Evolutionary conservation across 192 early-diverging fungal genomes (phyloP).

Genomic region (Backusella australiensis): DNA sequence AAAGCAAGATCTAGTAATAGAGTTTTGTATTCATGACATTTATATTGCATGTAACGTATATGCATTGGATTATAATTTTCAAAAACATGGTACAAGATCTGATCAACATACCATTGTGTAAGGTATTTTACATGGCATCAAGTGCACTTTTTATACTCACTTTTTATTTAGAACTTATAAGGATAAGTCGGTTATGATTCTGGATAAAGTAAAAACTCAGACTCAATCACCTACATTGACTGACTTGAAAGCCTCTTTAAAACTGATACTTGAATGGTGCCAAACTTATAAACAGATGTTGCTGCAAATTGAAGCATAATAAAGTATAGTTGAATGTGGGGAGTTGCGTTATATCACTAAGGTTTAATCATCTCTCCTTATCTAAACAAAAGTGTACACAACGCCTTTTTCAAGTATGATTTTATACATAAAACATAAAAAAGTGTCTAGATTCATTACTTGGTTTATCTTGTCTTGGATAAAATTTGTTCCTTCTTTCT

Average conservation of each 20-base stretch:
- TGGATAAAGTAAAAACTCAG: conserved; percentile 28
- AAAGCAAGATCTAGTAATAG: conserved; percentile 33
- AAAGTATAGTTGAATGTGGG: not conserved
- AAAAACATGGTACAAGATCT: conserved; percentile 12
- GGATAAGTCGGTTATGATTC: conserved; percentile 18
- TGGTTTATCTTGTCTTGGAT: no score
- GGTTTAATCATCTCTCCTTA: not conserved
- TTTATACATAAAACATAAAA: no score
- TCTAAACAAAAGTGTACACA: no score
- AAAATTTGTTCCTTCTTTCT: no score
- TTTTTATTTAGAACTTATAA: conserved; percentile 27
- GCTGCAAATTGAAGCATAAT: conserved; percentile 24
- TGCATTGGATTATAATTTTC: conserved; percentile 16
- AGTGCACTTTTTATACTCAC: not conserved
- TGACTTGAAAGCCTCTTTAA: conserved; percentile 14
- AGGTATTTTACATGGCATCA: not conserved
- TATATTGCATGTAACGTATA: conserved; percentile 32
- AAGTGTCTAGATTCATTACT: no score
- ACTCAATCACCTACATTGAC: conserved; percentile 37
- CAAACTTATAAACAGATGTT: conserved; percentile 25
- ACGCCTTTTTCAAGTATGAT: no score
- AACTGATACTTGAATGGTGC: conserved; percentile 11
- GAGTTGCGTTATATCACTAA: not conserved
- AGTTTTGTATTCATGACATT: conserved; percentile 28
- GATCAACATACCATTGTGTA: conserved; percentile 16